Percentiles rank a stretch among this genome's conserved stretches.
phyloP scores from a whole-genome alignment of 2,329 filamentous ascomycete species.

The Periconia sp. region DNA sequence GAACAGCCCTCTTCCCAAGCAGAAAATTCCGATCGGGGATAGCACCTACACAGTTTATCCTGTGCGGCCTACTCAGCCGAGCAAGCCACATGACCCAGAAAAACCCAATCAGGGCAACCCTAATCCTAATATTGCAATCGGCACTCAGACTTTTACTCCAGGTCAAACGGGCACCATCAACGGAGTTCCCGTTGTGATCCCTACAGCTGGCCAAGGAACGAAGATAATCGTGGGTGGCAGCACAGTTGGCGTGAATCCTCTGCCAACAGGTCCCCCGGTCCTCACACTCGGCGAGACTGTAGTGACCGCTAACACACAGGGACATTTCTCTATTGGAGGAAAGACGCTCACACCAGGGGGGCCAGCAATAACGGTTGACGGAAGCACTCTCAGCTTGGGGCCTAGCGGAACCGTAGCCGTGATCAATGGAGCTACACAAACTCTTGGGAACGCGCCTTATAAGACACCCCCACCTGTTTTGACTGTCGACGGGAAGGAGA shows the following conservation, averaged over 20 bases:
- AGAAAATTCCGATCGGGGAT: constrained; percentile 29
- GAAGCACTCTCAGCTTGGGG: constrained; percentile 41
- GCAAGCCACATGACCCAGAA: constrained; percentile 7
- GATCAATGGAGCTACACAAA: constrained; percentile 41
- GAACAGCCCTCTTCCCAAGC: no score
- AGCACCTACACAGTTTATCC: constrained; percentile 21
- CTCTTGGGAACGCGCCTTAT: constrained; percentile 24
- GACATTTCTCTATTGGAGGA: constrained; percentile 41
- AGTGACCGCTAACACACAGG: constrained; percentile 38
- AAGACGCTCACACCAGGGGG: constrained; percentile 44
- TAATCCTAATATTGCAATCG: constrained; percentile 27
- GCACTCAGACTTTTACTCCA: constrained; percentile 31
- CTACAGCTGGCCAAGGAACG: constrained; percentile 25
- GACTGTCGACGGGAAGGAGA: constrained; percentile 24
- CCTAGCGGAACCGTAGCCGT: constrained; percentile 45
- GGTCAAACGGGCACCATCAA: constrained; percentile 40
- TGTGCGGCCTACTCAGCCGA: constrained; percentile 17
- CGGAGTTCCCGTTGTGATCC: constrained; percentile 36
- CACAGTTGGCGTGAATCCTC: constrained; percentile 25
- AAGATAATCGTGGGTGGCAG: constrained; percentile 36
- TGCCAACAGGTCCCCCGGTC: constrained; percentile 24
- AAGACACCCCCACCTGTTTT: constrained; percentile 24
- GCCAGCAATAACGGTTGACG: constrained; percentile 42
- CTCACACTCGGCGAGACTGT: constrained; percentile 32
- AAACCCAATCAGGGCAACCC: background rate